Evolutionary conservation across 2,329 filamentous ascomycete genomes (phyloP).

Genomic region (Alternaria sp.): DNA sequence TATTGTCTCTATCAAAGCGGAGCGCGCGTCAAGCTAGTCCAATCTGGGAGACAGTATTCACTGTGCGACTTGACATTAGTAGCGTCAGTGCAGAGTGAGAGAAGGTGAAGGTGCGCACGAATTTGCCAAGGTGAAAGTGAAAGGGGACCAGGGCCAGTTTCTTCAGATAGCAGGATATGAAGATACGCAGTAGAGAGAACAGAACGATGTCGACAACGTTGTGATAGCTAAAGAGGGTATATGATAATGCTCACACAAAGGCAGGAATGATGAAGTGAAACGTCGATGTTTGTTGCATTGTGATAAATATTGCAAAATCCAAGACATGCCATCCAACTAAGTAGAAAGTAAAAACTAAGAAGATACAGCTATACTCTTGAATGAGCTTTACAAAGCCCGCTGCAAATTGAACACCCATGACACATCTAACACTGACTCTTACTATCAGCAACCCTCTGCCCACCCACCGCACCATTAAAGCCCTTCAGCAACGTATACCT

Average conservation of each 20-base stretch:
- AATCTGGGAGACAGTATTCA: not conserved
- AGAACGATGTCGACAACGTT: not conserved
- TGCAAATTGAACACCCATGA: accelerated
- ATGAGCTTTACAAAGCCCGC: accelerated
- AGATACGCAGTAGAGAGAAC: not conserved
- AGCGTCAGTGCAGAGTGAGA: not conserved
- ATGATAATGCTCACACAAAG: not conserved
- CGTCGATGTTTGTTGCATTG: not conserved
- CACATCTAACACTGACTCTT: not conserved
- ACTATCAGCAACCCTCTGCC: not conserved
- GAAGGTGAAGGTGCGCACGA: not conserved
- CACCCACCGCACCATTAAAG: not conserved
- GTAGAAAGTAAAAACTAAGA: accelerated
- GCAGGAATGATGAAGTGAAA: not conserved
- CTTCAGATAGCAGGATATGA: not conserved
- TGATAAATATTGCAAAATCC: not conserved
- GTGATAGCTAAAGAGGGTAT: not conserved
- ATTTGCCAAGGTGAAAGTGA: not conserved
- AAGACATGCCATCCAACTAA: not conserved
- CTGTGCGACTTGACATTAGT: not conserved
- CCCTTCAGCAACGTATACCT: not conserved
- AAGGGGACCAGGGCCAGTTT: not conserved
- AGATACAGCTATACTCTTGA: not conserved
- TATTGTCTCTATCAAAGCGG: not conserved
- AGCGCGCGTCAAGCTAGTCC: not conserved